phyloP scores from a whole-genome alignment of 2,329 filamentous ascomycete species.

The Colletotrichum spinosum region DNA sequence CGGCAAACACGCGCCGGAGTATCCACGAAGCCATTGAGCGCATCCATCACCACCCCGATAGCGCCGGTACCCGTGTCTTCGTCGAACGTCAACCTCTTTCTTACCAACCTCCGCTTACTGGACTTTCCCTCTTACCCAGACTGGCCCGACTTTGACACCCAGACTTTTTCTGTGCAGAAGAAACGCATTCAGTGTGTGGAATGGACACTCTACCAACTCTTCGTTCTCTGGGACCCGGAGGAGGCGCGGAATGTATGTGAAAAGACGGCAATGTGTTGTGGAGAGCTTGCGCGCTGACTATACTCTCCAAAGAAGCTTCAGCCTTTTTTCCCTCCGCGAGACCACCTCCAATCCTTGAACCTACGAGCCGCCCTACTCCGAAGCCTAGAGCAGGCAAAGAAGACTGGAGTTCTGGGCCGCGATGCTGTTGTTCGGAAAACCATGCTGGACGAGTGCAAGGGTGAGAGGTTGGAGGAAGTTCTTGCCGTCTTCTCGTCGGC shows the following conservation, averaged over 20 bases:
- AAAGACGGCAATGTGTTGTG: background rate
- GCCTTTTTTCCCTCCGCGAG: constrained; percentile 90
- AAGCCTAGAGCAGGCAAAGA: constrained; percentile 86
- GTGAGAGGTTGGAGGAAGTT: constrained; percentile 89
- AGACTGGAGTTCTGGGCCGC: constrained; percentile 83
- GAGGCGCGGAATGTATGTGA: constrained; percentile 76
- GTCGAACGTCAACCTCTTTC: constrained; percentile 73
- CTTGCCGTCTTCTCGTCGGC: constrained; percentile 85
- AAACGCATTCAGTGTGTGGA: constrained; percentile 85
- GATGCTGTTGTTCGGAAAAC: constrained; percentile 89
- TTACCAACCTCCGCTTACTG: constrained; percentile 86
- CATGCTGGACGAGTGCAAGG: constrained; percentile 96
- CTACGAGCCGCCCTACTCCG: constrained; percentile 86
- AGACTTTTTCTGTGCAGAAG: constrained; percentile 84
- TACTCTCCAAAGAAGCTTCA: constrained; percentile 75
- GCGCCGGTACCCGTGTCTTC: constrained; percentile 52
- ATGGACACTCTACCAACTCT: constrained; percentile 91
- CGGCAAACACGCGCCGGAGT: constrained; percentile 40
- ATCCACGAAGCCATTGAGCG: constrained; percentile 34
- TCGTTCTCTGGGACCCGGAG: constrained; percentile 83
- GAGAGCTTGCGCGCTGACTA: constrained; percentile 7
- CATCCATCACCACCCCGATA: constrained; percentile 18
- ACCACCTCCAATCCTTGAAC: constrained; percentile 91
- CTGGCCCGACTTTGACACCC: constrained; percentile 80
- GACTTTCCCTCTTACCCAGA: constrained; percentile 81